phyloP scores from a whole-genome alignment of 1,284 basidiomycete genomes.

The Afroboletus lepidellus region DNA sequence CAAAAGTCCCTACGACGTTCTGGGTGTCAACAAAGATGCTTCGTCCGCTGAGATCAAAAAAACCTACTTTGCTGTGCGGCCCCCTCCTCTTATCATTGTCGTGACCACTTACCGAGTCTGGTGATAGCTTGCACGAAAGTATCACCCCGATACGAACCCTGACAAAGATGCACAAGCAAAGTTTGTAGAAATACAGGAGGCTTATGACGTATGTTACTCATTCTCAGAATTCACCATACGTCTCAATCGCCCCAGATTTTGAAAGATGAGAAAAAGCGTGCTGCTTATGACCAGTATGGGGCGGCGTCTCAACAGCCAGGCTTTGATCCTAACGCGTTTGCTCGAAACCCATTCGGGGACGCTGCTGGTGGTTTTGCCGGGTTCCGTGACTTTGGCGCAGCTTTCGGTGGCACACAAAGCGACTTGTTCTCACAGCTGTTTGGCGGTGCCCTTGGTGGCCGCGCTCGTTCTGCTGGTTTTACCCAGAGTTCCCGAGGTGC shows the following conservation, averaged over 20 bases:
- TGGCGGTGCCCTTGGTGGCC: slow-evolving; percentile 59
- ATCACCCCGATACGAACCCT: slow-evolving; percentile 96
- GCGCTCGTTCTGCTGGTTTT: slow-evolving; percentile 46
- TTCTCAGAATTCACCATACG: slow-evolving; percentile 14
- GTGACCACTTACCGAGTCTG: slow-evolving; percentile 12
- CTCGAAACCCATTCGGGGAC: slow-evolving; percentile 45
- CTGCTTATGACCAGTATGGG: slow-evolving; percentile 93
- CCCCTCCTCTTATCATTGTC: slow-evolving; percentile 3
- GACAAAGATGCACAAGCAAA: slow-evolving; percentile 89
- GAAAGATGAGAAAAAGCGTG: slow-evolving; percentile 92
- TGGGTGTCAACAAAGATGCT: slow-evolving; percentile 88
- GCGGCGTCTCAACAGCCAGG: slow-evolving; percentile 91
- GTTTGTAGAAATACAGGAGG: slow-evolving; percentile 96
- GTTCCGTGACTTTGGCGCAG: slow-evolving; percentile 67
- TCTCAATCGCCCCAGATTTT: slow-evolving; percentile 57
- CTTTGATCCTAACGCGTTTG: slow-evolving; percentile 87
- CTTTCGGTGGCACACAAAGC: slow-evolving; percentile 58
- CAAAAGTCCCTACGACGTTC: slow-evolving; percentile 91
- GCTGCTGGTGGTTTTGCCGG: slow-evolving; percentile 62
- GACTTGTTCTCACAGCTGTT: slow-evolving; percentile 92
- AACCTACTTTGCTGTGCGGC: slow-evolving; percentile 85
- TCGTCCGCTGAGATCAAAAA: slow-evolving; percentile 92
- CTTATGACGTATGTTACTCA: slow-evolving; percentile 81
- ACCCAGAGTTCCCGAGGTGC: slow-evolving; percentile 67
- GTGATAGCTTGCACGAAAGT: slow-evolving; percentile 90